Evolutionary conservation across 495 filamentous ascomycete genomes (phyloP).

Genomic region (Amniculicola lignicola): DNA sequence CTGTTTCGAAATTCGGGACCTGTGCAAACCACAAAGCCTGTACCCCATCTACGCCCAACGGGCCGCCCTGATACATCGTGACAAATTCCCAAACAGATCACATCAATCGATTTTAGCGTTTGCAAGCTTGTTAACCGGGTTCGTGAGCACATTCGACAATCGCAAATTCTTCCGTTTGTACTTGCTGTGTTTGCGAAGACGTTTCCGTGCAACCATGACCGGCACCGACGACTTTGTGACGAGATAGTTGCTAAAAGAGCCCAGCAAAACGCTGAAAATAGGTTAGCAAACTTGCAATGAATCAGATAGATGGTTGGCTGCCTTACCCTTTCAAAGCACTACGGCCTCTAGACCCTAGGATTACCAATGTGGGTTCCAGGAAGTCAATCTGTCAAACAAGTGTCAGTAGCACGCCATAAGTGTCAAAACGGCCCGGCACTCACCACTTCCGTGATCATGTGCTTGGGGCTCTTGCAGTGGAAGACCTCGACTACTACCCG

Average conservation of each 20-base stretch:
- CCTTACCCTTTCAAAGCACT: conserved; percentile 89
- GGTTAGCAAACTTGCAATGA: conserved; percentile 18
- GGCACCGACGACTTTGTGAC: conserved; percentile 95
- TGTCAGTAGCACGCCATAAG: conserved; percentile 20
- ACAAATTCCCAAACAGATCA: conserved; percentile 21
- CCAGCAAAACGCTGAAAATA: conserved; percentile 70
- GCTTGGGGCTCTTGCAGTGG: conserved; percentile 87
- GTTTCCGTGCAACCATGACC: conserved; percentile 47
- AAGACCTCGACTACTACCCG: conserved; percentile 91
- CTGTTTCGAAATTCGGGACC: conserved; percentile 22
- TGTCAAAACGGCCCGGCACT: conserved; percentile 19
- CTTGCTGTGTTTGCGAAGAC: conserved; percentile 43
- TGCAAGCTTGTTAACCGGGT: conserved; percentile 27
- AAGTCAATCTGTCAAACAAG: conserved; percentile 67
- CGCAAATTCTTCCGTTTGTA: conserved; percentile 37
- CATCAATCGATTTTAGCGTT: conserved; percentile 35
- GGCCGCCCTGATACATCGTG: conserved; percentile 7
- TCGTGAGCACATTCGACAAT: conserved; percentile 34
- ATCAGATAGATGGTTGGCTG: not conserved
- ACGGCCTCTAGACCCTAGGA: conserved; percentile 83
- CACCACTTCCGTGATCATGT: conserved; percentile 50
- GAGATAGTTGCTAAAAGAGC: conserved; percentile 95
- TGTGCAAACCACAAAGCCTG: not conserved
- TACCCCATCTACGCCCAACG: not conserved
- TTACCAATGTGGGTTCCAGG: conserved; percentile 85